Evolutionary conservation across 164 flowering plant genomes (phyloP).

Genomic region (Magnolia changhungtana): DNA sequence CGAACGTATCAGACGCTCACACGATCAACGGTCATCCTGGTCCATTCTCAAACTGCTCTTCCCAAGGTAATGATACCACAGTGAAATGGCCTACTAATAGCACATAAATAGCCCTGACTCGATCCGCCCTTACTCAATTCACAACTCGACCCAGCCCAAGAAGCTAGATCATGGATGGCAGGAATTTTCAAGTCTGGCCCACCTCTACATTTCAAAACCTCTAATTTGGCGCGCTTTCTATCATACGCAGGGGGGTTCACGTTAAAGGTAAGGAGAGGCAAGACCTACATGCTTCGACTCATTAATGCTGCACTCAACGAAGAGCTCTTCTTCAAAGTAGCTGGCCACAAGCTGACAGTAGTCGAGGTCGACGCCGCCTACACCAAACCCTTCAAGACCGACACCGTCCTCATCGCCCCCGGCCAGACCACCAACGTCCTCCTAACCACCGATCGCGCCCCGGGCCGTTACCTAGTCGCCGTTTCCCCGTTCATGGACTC

Average conservation of each 20-base stretch:
- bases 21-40: conserved; percentile 82
- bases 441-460: conserved; percentile 31
- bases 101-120: too few species aligned
- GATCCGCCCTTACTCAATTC: too few species aligned
- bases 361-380: conserved; percentile 76
- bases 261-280: conserved; percentile 37
- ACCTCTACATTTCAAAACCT: background rate
- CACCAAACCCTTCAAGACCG: conserved; percentile 59
- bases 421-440: conserved; percentile 87
- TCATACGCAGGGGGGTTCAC: conserved; percentile 29
- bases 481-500: conserved; percentile 85
- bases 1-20: conserved; percentile 80
- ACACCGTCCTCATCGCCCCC: conserved; percentile 61
- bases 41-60: conserved; percentile 38
- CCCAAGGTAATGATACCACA: conserved; percentile 1
- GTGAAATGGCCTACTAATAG: too few species aligned
- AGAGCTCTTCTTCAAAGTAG: conserved; percentile 70
- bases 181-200: too few species aligned
- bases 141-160: too few species aligned
- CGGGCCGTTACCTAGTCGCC: conserved; percentile 58
- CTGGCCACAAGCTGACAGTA: conserved; percentile 57
- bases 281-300: conserved; percentile 63
- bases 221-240: background rate
- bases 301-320: conserved; percentile 79
- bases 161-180: too few species aligned